These are phyloP conservation scores for Cryptococcus neoformans DNA, from an alignment of 1,284 basidiomycete genomes.

Conservation along the genomic window DNA sequence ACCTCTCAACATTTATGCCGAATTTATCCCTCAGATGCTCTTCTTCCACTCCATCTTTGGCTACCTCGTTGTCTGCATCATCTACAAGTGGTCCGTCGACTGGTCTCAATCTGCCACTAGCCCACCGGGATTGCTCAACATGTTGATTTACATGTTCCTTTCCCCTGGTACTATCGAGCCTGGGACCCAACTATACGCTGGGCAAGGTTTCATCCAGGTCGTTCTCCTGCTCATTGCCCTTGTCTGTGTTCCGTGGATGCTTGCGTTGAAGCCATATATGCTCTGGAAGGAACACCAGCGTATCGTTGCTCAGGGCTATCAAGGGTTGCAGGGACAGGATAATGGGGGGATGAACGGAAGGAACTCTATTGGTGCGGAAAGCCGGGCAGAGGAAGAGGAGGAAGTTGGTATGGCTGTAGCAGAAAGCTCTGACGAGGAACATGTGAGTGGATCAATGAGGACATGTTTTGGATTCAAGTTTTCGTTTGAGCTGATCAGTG, in stretches of 20 bases:
- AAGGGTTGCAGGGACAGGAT: slow-evolving; percentile 57
- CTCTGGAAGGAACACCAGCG: slow-evolving; percentile 86
- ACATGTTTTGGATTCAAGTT: background rate
- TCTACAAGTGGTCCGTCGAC: slow-evolving; percentile 97
- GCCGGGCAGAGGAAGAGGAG: slow-evolving; percentile 73
- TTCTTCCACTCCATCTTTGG: slow-evolving; percentile 98
- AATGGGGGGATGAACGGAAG: slow-evolving; percentile 30
- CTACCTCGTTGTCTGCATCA: slow-evolving; percentile 89
- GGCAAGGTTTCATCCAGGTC: slow-evolving; percentile 83
- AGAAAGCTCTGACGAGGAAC: slow-evolving; percentile 57
- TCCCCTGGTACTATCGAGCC: slow-evolving; percentile 74
- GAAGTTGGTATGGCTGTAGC: slow-evolving; percentile 71
- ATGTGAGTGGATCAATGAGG: slow-evolving; percentile 33
- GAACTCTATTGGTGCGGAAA: slow-evolving; percentile 22
- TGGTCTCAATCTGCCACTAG: slow-evolving; percentile 70
- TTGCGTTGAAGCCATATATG: slow-evolving; percentile 91
- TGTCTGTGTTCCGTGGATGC: slow-evolving; percentile 94
- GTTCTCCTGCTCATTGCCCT: slow-evolving; percentile 75
- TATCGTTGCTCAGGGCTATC: slow-evolving; percentile 80
- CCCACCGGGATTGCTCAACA: slow-evolving; percentile 90
- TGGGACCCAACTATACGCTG: slow-evolving; percentile 71
- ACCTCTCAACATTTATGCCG: slow-evolving; percentile 78
- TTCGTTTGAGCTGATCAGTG: slow-evolving; percentile 47
- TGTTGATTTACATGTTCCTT: slow-evolving; percentile 94
- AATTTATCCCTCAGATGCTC: slow-evolving; percentile 95